Percentiles rank a stretch among this genome's conserved stretches.
Evolutionary conservation across 2,329 filamentous ascomycete genomes (phyloP).

Genomic region (Elsinoe perseae): DNA sequence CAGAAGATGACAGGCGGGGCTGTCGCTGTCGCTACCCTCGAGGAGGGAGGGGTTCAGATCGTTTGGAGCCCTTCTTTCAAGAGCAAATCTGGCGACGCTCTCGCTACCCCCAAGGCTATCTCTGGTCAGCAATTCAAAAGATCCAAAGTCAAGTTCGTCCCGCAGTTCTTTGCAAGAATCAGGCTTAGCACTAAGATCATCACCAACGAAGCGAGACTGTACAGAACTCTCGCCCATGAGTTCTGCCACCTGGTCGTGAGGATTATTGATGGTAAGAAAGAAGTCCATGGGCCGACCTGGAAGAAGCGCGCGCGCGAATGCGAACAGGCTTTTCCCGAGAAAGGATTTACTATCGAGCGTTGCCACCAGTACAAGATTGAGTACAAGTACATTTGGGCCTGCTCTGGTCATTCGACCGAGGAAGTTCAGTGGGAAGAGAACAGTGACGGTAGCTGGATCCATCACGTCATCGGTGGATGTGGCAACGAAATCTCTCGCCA

Average conservation of each 20-base stretch:
- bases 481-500: slow-evolving; percentile 70
- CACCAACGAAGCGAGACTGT: slow-evolving; percentile 63
- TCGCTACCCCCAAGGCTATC: too few species aligned
- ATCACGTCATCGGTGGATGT: slow-evolving; percentile 41
- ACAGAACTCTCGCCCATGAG: slow-evolving; percentile 91
- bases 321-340: slow-evolving; percentile 50
- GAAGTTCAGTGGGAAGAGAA: not conserved
- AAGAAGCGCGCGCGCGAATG: slow-evolving; percentile 61
- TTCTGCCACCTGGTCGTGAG: slow-evolving; percentile 92
- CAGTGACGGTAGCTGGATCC: not conserved
- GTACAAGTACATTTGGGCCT: slow-evolving; percentile 87
- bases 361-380: slow-evolving; percentile 85
- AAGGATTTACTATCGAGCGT: slow-evolving; percentile 71
- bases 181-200: slow-evolving; percentile 87
- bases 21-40: not conserved
- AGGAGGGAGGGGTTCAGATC: not conserved
- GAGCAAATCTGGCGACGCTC: slow-evolving; percentile 17
- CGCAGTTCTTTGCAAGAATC: slow-evolving; percentile 56
- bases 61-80: not conserved
- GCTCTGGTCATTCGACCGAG: slow-evolving; percentile 33
- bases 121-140: too few species aligned
- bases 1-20: not conserved
- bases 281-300: slow-evolving; percentile 75
- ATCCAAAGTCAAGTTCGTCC: too few species aligned
- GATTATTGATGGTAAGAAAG: slow-evolving; percentile 68